Evolutionary conservation across 176 grass and related monocot genomes (phyloP).

Genomic region (Echinochloa phyllopogon): DNA sequence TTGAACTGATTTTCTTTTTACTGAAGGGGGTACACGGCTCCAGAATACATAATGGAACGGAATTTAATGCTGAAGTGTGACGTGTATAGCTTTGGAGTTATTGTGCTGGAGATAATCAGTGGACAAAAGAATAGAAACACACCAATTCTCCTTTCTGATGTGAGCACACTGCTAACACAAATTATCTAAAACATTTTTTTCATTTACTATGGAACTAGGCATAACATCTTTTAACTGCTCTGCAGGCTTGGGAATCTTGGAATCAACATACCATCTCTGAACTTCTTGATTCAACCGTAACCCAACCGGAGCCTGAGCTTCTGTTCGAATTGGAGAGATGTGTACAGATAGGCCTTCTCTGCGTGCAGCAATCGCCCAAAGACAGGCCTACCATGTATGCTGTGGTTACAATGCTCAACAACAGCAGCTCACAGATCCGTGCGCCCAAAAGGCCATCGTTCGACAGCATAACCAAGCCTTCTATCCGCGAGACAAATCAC

Average conservation of each 20-base stretch:
- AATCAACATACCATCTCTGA: background rate
- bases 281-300: slow-evolving; percentile 32
- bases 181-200: background rate
- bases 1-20: background rate
- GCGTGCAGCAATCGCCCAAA: slow-evolving; percentile 42
- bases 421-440: background rate
- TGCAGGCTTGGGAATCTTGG: slow-evolving; percentile 51
- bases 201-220: background rate
- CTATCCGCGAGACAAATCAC: background rate
- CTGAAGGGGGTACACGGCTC: slow-evolving; percentile 24
- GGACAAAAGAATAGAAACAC: background rate
- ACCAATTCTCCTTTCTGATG: slow-evolving; percentile 9
- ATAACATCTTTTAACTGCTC: background rate
- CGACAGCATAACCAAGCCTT: background rate
- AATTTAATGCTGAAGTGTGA: slow-evolving; percentile 22
- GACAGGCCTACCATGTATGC: slow-evolving; percentile 49
- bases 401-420: slow-evolving; percentile 43
- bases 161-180: background rate
- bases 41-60: background rate
- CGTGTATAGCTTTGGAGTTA: slow-evolving; percentile 24
- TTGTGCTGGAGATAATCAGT: background rate
- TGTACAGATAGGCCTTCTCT: slow-evolving; percentile 58
- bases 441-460: slow-evolving; percentile 26
- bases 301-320: background rate
- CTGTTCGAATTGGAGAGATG: slow-evolving; percentile 3